phyloP scores from a whole-genome alignment of 2,329 filamentous ascomycete genomes.

The Reticulascus tulasneorum region DNA sequence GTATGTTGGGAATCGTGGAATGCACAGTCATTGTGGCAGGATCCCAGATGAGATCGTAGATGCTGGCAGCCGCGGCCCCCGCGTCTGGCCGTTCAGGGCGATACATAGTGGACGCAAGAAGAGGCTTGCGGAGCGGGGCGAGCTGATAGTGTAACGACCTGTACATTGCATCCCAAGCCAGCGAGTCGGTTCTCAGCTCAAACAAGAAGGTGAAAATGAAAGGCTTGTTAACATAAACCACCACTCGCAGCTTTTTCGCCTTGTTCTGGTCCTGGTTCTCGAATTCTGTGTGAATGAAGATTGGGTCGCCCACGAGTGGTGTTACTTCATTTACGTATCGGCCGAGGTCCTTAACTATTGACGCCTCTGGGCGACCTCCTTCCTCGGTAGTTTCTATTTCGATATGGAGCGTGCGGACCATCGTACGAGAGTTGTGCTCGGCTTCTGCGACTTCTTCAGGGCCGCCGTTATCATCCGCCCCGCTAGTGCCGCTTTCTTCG shows the following conservation, averaged over 20 bases:
- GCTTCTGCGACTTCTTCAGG: conserved; percentile 25
- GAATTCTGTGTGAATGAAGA: conserved; percentile 21
- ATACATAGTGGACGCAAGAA: conserved; percentile 54
- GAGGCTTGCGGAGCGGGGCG: conserved; percentile 51
- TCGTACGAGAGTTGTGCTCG: conserved; percentile 49
- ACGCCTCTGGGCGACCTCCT: conserved; percentile 37
- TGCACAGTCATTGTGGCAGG: conserved; percentile 51
- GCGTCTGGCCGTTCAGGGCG: conserved; percentile 46
- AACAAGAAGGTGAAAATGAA: conserved; percentile 80
- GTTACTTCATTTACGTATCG: conserved; percentile 9
- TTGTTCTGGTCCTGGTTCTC: conserved; percentile 51
- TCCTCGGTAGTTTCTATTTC: conserved; percentile 48
- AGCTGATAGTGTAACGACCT: conserved; percentile 59
- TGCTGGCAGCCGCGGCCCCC: conserved; percentile 33
- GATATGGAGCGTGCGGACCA: conserved; percentile 63
- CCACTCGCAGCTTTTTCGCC: conserved; percentile 57
- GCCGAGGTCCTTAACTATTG: conserved; percentile 40
- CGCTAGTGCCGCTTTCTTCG: conserved; percentile 36
- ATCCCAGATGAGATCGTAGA: conserved; percentile 63
- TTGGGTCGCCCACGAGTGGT: conserved; percentile 10
- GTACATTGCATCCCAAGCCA: conserved; percentile 54
- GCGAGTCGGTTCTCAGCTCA: conserved; percentile 52
- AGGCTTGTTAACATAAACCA: conserved; percentile 69
- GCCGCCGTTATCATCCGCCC: conserved; percentile 24
- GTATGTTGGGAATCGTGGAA: conserved; percentile 65